These are phyloP conservation scores for Umbelopsis ramanniana DNA, from an alignment of 192 early-diverging fungal species.

Conservation along the genomic window DNA sequence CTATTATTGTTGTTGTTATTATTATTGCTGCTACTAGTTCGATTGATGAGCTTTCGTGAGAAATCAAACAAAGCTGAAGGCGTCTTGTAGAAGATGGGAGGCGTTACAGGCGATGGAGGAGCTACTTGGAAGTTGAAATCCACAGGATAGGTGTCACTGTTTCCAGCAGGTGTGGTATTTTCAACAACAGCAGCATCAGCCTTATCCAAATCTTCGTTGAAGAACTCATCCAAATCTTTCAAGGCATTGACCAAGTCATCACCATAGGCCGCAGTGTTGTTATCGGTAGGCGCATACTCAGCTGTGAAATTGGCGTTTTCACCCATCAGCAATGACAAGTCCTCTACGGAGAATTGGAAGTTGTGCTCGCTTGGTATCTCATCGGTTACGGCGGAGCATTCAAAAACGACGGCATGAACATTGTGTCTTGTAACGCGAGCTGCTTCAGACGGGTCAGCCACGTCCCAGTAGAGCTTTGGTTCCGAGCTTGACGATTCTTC, in stretches of 20 bases:
- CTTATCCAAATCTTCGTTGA: conserved; percentile 44
- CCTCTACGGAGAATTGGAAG: conserved; percentile 43
- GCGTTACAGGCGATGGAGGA: conserved; percentile 14
- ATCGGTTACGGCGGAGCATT: conserved; percentile 43
- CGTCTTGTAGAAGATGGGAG: conserved; percentile 12
- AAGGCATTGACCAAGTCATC: conserved; percentile 47
- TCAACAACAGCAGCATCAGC: neutral
- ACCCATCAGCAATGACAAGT: conserved; percentile 36
- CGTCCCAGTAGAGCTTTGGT: conserved; percentile 38
- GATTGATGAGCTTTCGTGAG: conserved; percentile 18
- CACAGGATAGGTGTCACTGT: neutral
- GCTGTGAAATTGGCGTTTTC: neutral
- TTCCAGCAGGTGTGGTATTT: too few species aligned
- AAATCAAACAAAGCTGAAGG: conserved; percentile 15
- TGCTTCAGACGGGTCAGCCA: conserved; percentile 29
- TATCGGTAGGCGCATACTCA: neutral
- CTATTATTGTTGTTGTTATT: neutral
- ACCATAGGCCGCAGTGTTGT: conserved; percentile 2
- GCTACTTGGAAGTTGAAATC: conserved; percentile 17
- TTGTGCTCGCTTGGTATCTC: conserved; percentile 37
- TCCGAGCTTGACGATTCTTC: conserved; percentile 16
- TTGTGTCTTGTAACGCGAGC: conserved; percentile 45
- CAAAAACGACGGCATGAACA: conserved; percentile 48
- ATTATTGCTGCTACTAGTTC: neutral
- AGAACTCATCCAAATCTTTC: conserved; percentile 51